These are phyloP conservation scores for Lasiodiplodia sp. DNA, from an alignment of 2,329 filamentous ascomycete genomes.

Conservation along the genomic window DNA sequence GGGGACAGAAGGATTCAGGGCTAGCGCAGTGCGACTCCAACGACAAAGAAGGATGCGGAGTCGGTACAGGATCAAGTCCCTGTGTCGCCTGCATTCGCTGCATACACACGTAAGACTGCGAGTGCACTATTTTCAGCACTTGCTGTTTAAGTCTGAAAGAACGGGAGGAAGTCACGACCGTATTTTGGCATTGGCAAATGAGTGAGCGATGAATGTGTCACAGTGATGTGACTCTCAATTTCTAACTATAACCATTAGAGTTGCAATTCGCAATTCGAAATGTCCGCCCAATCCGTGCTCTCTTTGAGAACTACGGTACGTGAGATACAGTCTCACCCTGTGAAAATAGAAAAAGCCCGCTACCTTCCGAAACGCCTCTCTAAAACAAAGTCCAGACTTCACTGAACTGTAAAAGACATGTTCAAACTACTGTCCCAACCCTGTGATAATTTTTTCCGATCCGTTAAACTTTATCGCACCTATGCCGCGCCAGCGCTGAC, in stretches of 20 bases:
- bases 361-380: constrained; percentile 10
- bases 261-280: neutral
- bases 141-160: neutral
- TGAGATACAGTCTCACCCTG: constrained; percentile 8
- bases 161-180: neutral
- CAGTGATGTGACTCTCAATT: constrained; percentile 4
- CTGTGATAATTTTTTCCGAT: neutral
- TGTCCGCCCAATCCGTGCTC: constrained; percentile 11
- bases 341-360: constrained; percentile 11
- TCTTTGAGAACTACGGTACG: neutral
- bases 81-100: neutral
- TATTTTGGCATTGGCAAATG: neutral
- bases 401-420: constrained; percentile 8
- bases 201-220: constrained; percentile 6
- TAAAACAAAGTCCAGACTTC: constrained; percentile 1
- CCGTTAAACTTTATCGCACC: constrained; percentile 13
- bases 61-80: neutral
- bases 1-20: neutral
- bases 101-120: neutral
- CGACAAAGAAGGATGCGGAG: neutral
- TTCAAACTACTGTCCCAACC: constrained; percentile 4
- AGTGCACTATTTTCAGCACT: neutral
- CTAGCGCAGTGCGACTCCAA: neutral
- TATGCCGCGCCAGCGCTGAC: constrained; percentile 85
- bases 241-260: constrained; percentile 11